phyloP scores from a whole-genome alignment of 1,139 yeast species.

The Spathaspora sp. region DNA sequence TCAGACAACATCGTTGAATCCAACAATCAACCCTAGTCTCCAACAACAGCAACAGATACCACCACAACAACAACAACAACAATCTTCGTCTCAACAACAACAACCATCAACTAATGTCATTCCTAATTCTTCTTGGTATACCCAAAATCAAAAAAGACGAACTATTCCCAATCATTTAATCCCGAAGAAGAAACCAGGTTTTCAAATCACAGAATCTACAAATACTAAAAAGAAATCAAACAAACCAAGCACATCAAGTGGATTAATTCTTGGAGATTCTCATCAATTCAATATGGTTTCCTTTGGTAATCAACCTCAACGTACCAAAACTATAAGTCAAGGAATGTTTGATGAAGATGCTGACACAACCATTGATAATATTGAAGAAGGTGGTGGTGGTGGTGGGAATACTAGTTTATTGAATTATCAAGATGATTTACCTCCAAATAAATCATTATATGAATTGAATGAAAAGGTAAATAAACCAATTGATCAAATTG shows the following conservation, averaged over 20 bases:
- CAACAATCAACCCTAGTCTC: conserved; percentile 11
- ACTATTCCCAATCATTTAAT: conserved; percentile 57
- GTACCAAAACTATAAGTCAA: conserved; percentile 7
- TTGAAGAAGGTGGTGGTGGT: conserved; percentile 5
- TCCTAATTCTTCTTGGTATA: not conserved
- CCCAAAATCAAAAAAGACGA: conserved; percentile 54
- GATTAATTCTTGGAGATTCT: conserved; percentile 13
- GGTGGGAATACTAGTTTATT: not conserved
- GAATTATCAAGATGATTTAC: conserved; percentile 41
- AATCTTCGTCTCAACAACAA: not conserved
- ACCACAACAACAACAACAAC: not conserved
- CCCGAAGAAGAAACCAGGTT: conserved; percentile 44
- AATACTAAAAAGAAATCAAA: conserved; percentile 15
- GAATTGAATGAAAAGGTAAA: conserved; percentile 51
- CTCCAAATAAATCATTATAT: conserved; percentile 61
- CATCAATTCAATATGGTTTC: conserved; percentile 39
- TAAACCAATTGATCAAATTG: conserved; percentile 37
- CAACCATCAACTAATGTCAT: not conserved
- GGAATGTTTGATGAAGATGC: conserved; percentile 9
- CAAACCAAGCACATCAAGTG: conserved; percentile 3
- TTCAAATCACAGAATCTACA: conserved; percentile 32
- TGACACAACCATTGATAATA: conserved; percentile 29
- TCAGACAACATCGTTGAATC: conserved; percentile 2
- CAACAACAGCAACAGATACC: conserved; percentile 4
- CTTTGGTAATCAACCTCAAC: conserved; percentile 31